Percentiles rank a stretch among this genome's conserved stretches.
Evolutionary conservation across 768 basidiomycete species (phyloP).

Genomic region (Mycena galopus): DNA sequence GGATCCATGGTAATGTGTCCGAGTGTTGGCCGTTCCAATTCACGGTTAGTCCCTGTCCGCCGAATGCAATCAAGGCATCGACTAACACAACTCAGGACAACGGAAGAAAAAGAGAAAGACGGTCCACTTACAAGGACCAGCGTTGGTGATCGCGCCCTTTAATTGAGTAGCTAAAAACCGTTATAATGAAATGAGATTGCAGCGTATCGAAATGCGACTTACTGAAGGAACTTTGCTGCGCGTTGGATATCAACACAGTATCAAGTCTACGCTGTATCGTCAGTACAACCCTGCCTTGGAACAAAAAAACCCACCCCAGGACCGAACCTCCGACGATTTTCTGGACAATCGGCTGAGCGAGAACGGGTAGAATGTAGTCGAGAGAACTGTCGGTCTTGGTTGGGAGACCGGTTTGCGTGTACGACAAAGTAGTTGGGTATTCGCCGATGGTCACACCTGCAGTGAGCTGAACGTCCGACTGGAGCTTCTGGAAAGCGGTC

Average conservation of each 20-base stretch:
- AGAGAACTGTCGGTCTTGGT: constrained; percentile 73
- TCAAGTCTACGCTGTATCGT: constrained; percentile 57
- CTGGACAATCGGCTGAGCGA: constrained; percentile 83
- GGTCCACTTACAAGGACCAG: constrained; percentile 74
- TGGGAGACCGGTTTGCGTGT: constrained; percentile 67
- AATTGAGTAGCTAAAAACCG: constrained; percentile 59
- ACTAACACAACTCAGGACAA: constrained; percentile 53
- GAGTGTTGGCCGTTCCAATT: constrained; percentile 69
- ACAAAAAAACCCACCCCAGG: constrained; percentile 57
- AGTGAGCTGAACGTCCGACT: constrained; percentile 70
- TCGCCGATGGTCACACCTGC: constrained; percentile 73
- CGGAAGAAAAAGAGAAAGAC: not conserved
- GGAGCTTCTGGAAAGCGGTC: constrained; percentile 73
- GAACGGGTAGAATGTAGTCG: constrained; percentile 73
- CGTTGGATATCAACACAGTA: constrained; percentile 71
- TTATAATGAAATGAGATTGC: not conserved
- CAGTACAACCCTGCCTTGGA: not conserved
- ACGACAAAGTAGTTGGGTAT: constrained; percentile 73
- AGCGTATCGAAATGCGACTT: constrained; percentile 33
- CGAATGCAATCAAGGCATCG: constrained; percentile 77
- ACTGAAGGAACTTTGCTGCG: constrained; percentile 71
- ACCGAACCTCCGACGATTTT: constrained; percentile 71
- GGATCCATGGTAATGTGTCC: constrained; percentile 73
- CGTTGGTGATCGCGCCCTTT: constrained; percentile 74
- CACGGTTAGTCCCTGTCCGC: constrained; percentile 66